Percentiles rank a stretch among this genome's conserved stretches.
Evolutionary conservation across 2,329 filamentous ascomycete genomes (phyloP).

Genomic region (Colletotrichum costaricense): DNA sequence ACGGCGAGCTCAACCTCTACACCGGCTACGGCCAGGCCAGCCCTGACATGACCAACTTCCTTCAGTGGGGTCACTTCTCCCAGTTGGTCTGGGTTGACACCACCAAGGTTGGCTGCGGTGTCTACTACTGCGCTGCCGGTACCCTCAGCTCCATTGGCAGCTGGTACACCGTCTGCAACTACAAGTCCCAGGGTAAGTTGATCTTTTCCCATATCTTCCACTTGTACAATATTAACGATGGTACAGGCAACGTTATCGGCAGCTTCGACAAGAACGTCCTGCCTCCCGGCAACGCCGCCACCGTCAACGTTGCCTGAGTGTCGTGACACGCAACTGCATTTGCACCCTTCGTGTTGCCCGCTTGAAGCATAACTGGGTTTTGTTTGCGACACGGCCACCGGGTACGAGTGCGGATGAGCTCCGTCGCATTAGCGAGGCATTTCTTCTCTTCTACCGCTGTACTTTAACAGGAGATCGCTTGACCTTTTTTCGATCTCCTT

Average conservation of each 20-base stretch:
- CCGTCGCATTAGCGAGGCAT: conserved; percentile 20
- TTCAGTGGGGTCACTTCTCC: conserved; percentile 69
- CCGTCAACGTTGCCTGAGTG: conserved; percentile 39
- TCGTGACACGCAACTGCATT: conserved; percentile 12
- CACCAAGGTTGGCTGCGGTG: conserved; percentile 65
- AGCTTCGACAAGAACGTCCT: conserved; percentile 62
- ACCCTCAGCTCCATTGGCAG: conserved; percentile 63
- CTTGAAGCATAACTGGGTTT: conserved; percentile 23
- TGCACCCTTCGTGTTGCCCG: conserved; percentile 21
- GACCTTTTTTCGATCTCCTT: conserved; percentile 46
- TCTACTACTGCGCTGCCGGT: conserved; percentile 72
- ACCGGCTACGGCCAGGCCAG: conserved; percentile 68
- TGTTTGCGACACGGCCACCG: conserved; percentile 29
- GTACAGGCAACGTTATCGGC: conserved; percentile 63
- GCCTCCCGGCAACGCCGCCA: conserved; percentile 49
- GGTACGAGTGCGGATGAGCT: conserved; percentile 23
- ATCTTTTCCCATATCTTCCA: not conserved
- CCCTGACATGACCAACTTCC: conserved; percentile 72
- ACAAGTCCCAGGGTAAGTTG: conserved; percentile 75
- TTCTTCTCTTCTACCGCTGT: conserved; percentile 49
- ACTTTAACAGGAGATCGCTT: conserved; percentile 45
- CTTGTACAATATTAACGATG: conserved; percentile 30
- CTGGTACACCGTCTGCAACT: conserved; percentile 93
- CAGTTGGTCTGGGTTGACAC: conserved; percentile 56
- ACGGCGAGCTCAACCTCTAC: conserved; percentile 73